phyloP scores from a whole-genome alignment of 352 stramenopile genomes.

The Blastocystis hominis region DNA sequence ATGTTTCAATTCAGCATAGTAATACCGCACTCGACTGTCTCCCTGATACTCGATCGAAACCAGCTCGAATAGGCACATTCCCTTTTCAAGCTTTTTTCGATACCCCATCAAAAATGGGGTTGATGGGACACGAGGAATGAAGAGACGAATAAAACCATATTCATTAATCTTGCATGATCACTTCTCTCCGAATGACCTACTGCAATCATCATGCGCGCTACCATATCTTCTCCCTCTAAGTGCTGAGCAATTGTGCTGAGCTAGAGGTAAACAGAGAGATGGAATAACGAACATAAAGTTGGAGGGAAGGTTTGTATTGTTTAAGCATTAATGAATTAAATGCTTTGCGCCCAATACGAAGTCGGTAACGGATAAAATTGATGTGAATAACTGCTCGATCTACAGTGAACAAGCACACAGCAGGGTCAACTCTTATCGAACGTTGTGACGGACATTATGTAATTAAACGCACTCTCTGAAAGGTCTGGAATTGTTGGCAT shows the following conservation, averaged over 20 bases:
- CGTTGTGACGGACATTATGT: slow-evolving; percentile 43
- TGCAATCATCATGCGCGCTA: slow-evolving; percentile 32
- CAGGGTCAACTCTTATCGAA: slow-evolving; percentile 23
- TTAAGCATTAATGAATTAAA: slow-evolving; percentile 43
- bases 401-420: not conserved
- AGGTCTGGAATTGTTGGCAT: slow-evolving; percentile 54
- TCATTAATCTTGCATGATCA: not conserved
- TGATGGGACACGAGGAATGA: slow-evolving; percentile 19
- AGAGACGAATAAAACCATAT: slow-evolving; percentile 38
- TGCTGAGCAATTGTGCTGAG: slow-evolving; percentile 34
- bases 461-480: slow-evolving; percentile 38
- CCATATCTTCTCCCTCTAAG: not conserved
- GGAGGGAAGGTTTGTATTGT: slow-evolving; percentile 25
- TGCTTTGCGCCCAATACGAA: slow-evolving; percentile 30
- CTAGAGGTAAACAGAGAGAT: not conserved
- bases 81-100: slow-evolving; percentile 4
- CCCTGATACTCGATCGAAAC: slow-evolving; percentile 21
- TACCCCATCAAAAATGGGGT: slow-evolving; percentile 8
- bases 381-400: slow-evolving; percentile 47
- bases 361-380: slow-evolving; percentile 39
- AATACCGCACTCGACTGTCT: not conserved
- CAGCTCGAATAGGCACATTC: not conserved
- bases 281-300: not conserved
- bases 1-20: slow-evolving; percentile 16
- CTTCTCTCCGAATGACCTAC: not conserved